phyloP scores from a whole-genome alignment of 2,329 filamentous ascomycete genomes.

The Diplodia scrobiculata region DNA sequence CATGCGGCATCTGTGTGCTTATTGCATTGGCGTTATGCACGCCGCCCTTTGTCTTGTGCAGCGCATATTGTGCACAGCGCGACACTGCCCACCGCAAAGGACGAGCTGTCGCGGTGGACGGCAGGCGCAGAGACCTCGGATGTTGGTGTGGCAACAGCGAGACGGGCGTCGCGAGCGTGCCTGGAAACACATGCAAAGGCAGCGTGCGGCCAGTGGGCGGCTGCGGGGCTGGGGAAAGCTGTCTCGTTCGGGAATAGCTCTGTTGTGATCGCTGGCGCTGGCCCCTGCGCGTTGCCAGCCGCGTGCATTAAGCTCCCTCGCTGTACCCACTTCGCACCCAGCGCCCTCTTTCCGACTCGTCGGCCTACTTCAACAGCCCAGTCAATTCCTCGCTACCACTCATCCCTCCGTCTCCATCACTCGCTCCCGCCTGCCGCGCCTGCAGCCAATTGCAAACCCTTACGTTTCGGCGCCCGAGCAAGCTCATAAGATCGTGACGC shows the following conservation, averaged over 20 bases:
- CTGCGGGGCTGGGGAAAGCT: constrained; percentile 25
- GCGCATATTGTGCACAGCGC: constrained; percentile 1
- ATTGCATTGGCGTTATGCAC: constrained; percentile 6
- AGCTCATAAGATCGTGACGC: constrained; percentile 38
- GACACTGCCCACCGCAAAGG: background rate
- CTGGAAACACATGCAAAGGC: constrained; percentile 26
- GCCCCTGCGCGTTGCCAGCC: constrained; percentile 25
- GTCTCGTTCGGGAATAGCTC: constrained; percentile 19
- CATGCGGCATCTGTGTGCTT: constrained; percentile 9
- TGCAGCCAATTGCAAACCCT: constrained; percentile 44
- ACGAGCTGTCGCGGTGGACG: background rate
- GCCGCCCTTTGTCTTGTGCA: background rate
- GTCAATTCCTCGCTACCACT: constrained; percentile 34
- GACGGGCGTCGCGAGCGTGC: constrained; percentile 22
- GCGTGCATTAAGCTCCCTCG: constrained; percentile 28
- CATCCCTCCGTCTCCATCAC: constrained; percentile 38
- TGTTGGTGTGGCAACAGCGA: constrained; percentile 25
- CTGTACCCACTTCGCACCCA: constrained; percentile 22
- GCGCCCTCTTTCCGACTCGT: constrained; percentile 36
- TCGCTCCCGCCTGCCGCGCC: constrained; percentile 43
- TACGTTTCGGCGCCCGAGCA: constrained; percentile 32
- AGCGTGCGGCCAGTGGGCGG: background rate
- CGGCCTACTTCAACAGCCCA: constrained; percentile 40
- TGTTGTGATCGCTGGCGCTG: constrained; percentile 21
- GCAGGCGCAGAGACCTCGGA: constrained; percentile 13